Percentiles rank a stretch among this genome's conserved stretches.
These are phyloP conservation scores for Podaxis carcinomalis DNA, from an alignment of 768 basidiomycete species.

Conservation along the genomic window DNA sequence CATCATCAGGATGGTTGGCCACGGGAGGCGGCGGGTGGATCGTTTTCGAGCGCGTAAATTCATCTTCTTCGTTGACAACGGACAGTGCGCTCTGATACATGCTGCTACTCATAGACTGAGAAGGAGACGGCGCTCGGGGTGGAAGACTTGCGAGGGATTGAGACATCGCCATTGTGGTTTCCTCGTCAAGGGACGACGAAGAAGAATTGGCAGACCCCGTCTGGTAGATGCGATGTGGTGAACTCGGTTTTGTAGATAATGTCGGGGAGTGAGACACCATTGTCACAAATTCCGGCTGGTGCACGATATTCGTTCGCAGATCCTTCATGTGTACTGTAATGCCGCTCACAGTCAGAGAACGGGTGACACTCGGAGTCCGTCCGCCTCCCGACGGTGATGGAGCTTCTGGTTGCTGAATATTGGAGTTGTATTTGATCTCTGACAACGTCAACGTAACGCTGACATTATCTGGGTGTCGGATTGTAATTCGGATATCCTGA, in stretches of 20 bases:
- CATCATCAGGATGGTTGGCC: neutral
- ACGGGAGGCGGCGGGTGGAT: neutral
- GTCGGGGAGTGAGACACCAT: neutral
- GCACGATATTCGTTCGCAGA: neutral
- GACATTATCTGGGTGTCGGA: conserved; percentile 62
- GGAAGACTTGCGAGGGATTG: conserved; percentile 68
- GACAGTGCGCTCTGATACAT: conserved; percentile 66
- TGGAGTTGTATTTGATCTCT: conserved; percentile 55
- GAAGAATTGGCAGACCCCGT: conserved; percentile 49
- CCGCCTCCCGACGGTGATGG: conserved; percentile 3
- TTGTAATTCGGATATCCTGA: conserved; percentile 58
- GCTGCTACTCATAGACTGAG: conserved; percentile 52
- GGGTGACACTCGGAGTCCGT: conserved; percentile 26
- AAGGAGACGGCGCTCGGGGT: conserved; percentile 37
- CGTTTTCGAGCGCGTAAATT: neutral
- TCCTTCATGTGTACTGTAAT: conserved; percentile 37
- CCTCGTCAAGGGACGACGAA: conserved; percentile 61
- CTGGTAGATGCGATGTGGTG: conserved; percentile 20
- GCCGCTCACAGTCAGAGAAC: conserved; percentile 54
- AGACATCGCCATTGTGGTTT: conserved; percentile 63
- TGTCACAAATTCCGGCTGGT: neutral
- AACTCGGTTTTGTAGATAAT: conserved; percentile 19
- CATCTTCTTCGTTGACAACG: neutral
- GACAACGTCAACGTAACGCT: conserved; percentile 57
- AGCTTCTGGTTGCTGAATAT: conserved; percentile 17